Conservation (phyloP, 1,139 yeast genomes). For the Candida sp. region DNA sequence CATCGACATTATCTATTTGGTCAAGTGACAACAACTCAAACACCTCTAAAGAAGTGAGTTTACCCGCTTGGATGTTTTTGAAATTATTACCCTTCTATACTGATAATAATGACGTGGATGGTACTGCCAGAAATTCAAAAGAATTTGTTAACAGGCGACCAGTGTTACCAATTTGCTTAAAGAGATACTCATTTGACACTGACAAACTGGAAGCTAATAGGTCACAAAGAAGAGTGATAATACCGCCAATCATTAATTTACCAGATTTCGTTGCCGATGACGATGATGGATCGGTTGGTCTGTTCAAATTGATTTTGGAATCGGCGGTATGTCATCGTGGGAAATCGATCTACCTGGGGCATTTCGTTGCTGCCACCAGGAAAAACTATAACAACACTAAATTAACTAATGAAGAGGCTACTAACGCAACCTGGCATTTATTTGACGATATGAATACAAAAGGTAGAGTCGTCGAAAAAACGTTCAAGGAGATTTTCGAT, state of each 20-base stretch:
- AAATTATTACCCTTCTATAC: conserved; percentile 75
- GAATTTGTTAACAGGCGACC: conserved; percentile 59
- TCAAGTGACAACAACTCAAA: conserved; percentile 20
- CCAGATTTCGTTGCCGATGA: conserved; percentile 80
- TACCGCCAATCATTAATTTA: conserved; percentile 66
- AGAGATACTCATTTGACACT: conserved; percentile 57
- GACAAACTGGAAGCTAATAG: conserved; percentile 44
- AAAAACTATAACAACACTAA: conserved; percentile 28
- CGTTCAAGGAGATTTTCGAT: conserved; percentile 55
- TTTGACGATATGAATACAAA: conserved; percentile 60
- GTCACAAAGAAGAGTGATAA: conserved; percentile 54
- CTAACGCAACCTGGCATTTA: conserved; percentile 56
- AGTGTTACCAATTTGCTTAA: conserved; percentile 69
- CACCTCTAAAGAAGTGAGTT: conserved; percentile 50
- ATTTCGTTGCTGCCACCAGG: conserved; percentile 62
- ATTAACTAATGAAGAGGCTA: conserved; percentile 33
- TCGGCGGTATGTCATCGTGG: conserved; percentile 81
- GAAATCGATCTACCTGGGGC: conserved; percentile 60
- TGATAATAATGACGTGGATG: conserved; percentile 42
- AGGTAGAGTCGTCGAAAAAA: conserved; percentile 39
- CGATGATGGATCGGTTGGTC: conserved; percentile 40
- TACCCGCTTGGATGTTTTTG: conserved; percentile 87
- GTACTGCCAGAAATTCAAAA: conserved; percentile 30
- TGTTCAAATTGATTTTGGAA: conserved; percentile 65
- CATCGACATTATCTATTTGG: conserved; percentile 50